A percentile compares a stretch with the other conserved stretches of the same genome.
phyloP scores from a whole-genome alignment of 2,329 filamentous ascomycete species.

The Taxawa tesnikishii region DNA sequence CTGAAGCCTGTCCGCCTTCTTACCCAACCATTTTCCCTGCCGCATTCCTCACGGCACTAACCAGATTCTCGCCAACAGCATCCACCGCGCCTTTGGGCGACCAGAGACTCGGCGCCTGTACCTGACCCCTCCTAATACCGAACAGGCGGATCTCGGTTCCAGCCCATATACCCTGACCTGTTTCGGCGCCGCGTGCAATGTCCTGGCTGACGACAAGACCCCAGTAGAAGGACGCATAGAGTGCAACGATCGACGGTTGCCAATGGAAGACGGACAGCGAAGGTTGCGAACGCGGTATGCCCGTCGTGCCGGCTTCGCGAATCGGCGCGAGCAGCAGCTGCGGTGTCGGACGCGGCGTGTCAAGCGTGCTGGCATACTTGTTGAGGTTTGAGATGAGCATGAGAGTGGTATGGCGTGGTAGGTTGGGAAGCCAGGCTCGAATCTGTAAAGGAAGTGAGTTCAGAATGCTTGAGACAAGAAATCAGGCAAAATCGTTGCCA shows the following conservation, averaged over 20 bases:
- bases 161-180: conserved; percentile 79
- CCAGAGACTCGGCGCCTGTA: conserved; percentile 60
- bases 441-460: no score
- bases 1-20: background rate
- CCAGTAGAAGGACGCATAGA: conserved; percentile 72
- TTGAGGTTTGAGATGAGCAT: conserved; percentile 56
- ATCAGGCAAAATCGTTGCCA: no score
- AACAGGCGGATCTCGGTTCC: conserved; percentile 82
- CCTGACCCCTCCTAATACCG: conserved; percentile 72
- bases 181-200: conserved; percentile 75
- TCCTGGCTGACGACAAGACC: conserved; percentile 84
- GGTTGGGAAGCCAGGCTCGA: conserved; percentile 66
- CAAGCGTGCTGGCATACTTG: conserved; percentile 23
- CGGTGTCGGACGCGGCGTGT: conserved; percentile 15
- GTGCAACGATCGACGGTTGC: conserved; percentile 92
- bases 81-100: conserved; percentile 85
- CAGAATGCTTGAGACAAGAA: no score
- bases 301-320: conserved; percentile 36
- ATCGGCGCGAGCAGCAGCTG: conserved; percentile 12
- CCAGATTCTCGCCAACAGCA: conserved; percentile 58
- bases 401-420: conserved; percentile 77
- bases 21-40: conserved; percentile 1
- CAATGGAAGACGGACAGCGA: conserved; percentile 51
- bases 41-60: conserved; percentile 6
- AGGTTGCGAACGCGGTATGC: conserved; percentile 57